Evolutionary conservation across 805 yeast genomes (phyloP).

Genomic region (Cyberlindnera sargentensis): DNA sequence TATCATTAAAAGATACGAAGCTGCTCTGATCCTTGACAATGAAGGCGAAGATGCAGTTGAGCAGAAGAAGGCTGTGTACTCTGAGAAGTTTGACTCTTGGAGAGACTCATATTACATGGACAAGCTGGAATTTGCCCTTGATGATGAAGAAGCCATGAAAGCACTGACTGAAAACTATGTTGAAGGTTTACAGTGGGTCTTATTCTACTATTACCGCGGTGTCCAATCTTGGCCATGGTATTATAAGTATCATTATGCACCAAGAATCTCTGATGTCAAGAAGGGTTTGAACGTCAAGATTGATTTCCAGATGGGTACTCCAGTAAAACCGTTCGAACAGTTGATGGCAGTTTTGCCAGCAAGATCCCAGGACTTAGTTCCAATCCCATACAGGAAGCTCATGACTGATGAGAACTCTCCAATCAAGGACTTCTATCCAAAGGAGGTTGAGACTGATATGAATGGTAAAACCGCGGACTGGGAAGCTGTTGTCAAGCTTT

Average conservation of each 20-base stretch:
- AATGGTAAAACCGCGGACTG: constrained; percentile 95
- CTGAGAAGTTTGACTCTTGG: constrained; percentile 72
- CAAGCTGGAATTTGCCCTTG: constrained; percentile 61
- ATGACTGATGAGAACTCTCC: constrained; percentile 87
- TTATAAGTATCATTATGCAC: constrained; percentile 84
- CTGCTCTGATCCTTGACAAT: constrained; percentile 45
- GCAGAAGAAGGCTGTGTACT: constrained; percentile 55
- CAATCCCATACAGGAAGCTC: constrained; percentile 65
- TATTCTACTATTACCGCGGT: constrained; percentile 84
- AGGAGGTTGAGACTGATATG: constrained; percentile 78
- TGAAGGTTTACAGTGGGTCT: constrained; percentile 96
- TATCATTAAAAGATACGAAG: constrained; percentile 56
- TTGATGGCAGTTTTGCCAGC: constrained; percentile 90
- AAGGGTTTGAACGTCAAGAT: constrained; percentile 63
- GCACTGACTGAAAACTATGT: constrained; percentile 73
- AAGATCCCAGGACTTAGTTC: constrained; percentile 75
- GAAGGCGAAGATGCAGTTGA: constrained; percentile 48
- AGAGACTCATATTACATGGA: constrained; percentile 77
- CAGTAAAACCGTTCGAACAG: constrained; percentile 91
- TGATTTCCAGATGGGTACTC: constrained; percentile 60
- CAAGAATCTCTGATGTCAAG: constrained; percentile 82
- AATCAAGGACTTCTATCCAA: constrained; percentile 84
- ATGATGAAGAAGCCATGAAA: constrained; percentile 51
- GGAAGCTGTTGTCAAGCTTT: constrained; percentile 93
- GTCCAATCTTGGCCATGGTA: constrained; percentile 97